phyloP scores from a whole-genome alignment of 2,329 filamentous ascomycete species.

The Ascochyta fabae region DNA sequence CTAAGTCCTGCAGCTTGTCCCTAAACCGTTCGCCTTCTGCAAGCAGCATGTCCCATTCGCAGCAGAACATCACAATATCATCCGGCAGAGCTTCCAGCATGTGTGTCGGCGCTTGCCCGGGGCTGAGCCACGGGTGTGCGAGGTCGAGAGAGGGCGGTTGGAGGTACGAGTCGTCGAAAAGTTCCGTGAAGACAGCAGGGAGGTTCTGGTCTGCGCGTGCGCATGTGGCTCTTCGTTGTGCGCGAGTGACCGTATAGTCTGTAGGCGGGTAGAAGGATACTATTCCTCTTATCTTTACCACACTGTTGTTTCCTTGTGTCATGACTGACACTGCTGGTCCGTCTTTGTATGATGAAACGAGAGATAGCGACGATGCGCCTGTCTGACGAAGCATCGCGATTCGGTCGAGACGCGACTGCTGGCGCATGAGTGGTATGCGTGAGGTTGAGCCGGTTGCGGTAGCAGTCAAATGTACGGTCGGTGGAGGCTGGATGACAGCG shows the following conservation, averaged over 20 bases:
- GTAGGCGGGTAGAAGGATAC: conserved; percentile 68
- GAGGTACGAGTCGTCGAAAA: conserved; percentile 60
- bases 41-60: conserved; percentile 72
- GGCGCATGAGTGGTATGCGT: conserved; percentile 40
- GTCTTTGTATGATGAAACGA: conserved; percentile 48
- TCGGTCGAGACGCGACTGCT: conserved; percentile 41
- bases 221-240: conserved; percentile 63
- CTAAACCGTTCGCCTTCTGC: conserved; percentile 68
- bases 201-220: conserved; percentile 60
- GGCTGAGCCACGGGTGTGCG: conserved; percentile 64
- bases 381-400: conserved; percentile 46
- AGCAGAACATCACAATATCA: conserved; percentile 68
- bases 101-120: conserved; percentile 61
- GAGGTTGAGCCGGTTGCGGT: conserved; percentile 45
- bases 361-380: conserved; percentile 43
- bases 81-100: conserved; percentile 63
- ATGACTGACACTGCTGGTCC: conserved; percentile 40
- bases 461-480: conserved; percentile 16
- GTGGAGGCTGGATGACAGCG: conserved; percentile 26
- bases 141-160: conserved; percentile 58
- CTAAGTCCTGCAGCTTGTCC: conserved; percentile 61
- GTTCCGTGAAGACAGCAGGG: conserved; percentile 58
- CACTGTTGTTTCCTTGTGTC: conserved; percentile 42
- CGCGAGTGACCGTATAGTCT: conserved; percentile 67
- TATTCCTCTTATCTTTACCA: conserved; percentile 61